These are phyloP conservation scores for Plasmopara muralis DNA, from an alignment of 352 stramenopile genomes.

Conservation along the genomic window DNA sequence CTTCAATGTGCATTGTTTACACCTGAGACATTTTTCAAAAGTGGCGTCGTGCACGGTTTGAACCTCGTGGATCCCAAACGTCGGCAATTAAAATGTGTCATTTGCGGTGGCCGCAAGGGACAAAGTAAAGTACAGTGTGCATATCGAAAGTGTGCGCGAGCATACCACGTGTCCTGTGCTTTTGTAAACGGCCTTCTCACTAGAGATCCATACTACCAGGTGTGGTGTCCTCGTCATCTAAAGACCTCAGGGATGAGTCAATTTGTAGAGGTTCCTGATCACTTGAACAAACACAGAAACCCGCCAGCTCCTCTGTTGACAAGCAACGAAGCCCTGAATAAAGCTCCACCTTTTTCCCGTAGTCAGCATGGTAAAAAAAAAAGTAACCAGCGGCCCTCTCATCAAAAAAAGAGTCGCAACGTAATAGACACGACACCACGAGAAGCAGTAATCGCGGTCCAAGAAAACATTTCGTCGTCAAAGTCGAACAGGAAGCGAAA, in stretches of 20 bases:
- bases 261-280: slow-evolving; percentile 57
- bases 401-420: too few species aligned
- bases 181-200: slow-evolving; percentile 67
- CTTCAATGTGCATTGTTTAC: slow-evolving; percentile 81
- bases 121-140: slow-evolving; percentile 81
- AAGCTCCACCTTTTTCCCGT: slow-evolving; percentile 8
- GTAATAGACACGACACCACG: slow-evolving; percentile 23
- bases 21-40: slow-evolving; percentile 75
- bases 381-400: not conserved
- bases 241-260: slow-evolving; percentile 59
- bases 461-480: slow-evolving; percentile 29
- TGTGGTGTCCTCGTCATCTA: slow-evolving; percentile 71
- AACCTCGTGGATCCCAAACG: slow-evolving; percentile 47
- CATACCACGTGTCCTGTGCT: slow-evolving; percentile 69
- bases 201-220: slow-evolving; percentile 55
- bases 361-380: slow-evolving; percentile 13
- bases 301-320: not conserved
- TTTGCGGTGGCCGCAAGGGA: slow-evolving; percentile 54
- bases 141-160: slow-evolving; percentile 50
- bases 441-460: slow-evolving; percentile 11
- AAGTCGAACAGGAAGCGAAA: slow-evolving; percentile 43
- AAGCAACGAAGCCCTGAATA: slow-evolving; percentile 6
- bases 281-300: slow-evolving; percentile 36
- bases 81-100: slow-evolving; percentile 41
- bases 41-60: slow-evolving; percentile 57